Evolutionary conservation across 2,329 filamentous ascomycete species (phyloP), one percentile per base, ranked within the genome.

Genomic region (Fusarium begoniae): DNA sequence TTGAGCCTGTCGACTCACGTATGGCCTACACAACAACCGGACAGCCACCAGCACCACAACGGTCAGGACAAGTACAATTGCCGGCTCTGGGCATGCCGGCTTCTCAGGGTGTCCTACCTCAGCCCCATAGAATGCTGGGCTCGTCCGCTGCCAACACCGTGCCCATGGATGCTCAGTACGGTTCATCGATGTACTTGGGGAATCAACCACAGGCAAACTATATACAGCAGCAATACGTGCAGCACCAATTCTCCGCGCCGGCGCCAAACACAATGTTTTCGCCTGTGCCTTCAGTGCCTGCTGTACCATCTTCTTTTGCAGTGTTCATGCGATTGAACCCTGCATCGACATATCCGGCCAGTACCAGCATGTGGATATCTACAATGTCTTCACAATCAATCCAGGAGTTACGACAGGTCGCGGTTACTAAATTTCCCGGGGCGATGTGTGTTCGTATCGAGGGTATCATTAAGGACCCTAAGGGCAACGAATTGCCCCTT

Each of bases 301-400:
- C 79, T 5, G 51, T 77, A 18, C 60, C 78, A 17, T 58, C 76
- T 17, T 74, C 78, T 2, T 87, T 90, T 47, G 87, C 91, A 6
- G 87, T 93, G 18, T 94, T 91, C 82, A 88, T 95, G 74, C 90
- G 91, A n/a, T 85, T 94, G 10, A 89, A 93, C 73, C 87, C 89
- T 2, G 85, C 87, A n/a, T 93, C 91, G 8, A 87, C 85, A 18
- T 84, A 91, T 40, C 83, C 86, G 11, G 79, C 84, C 68, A 85
- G 79, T 66, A 81, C 80, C 75, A 87, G 85, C 75, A 84, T 92
- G 44, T 96, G 93, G 92, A 88, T 94, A 47, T 89, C 87, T 40
- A 91, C 91, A 20, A 81, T 95, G 54, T 83, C 84, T 15, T 83
- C 85, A 3, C 85, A 87, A 8, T 90, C 90, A 3, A 80, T 95